These are phyloP conservation scores for Aspergillaceae sp. DNA, from an alignment of 2,329 filamentous ascomycete genomes.

Conservation along the genomic window DNA sequence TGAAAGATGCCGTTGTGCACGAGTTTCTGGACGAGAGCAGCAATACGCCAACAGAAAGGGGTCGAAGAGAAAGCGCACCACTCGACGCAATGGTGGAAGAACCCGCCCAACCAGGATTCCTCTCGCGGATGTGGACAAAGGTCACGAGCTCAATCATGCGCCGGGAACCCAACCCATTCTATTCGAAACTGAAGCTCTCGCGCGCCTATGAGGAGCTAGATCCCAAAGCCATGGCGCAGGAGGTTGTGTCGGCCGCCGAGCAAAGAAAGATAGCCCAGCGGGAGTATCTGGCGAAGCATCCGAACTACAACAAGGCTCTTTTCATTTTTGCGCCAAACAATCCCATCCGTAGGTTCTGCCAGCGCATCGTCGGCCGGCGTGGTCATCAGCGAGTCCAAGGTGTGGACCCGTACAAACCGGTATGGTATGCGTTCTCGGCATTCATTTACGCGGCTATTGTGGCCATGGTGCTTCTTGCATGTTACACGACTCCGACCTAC, in stretches of 20 bases:
- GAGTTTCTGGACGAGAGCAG: conserved; percentile 78
- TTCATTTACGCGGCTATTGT: conserved; percentile 92
- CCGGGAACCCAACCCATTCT: conserved; percentile 87
- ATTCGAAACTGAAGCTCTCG: conserved; percentile 66
- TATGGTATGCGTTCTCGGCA: conserved; percentile 90
- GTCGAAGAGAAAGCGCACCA: conserved; percentile 21
- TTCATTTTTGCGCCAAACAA: conserved; percentile 78
- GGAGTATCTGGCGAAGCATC: conserved; percentile 79
- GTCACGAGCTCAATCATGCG: conserved; percentile 50
- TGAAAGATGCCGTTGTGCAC: conserved; percentile 89
- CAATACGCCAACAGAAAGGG: conserved; percentile 25
- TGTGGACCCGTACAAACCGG: conserved; percentile 73
- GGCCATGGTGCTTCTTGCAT: conserved; percentile 94
- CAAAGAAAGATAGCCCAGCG: conserved; percentile 79
- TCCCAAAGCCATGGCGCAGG: conserved; percentile 77
- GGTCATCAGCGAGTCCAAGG: conserved; percentile 83
- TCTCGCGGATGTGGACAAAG: conserved; percentile 56
- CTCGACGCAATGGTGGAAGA: conserved; percentile 25
- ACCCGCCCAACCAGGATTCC: conserved; percentile 48
- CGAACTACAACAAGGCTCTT: conserved; percentile 84
- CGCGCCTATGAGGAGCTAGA: conserved; percentile 70
- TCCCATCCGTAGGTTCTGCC: conserved; percentile 70
- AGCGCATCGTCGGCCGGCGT: conserved; percentile 81
- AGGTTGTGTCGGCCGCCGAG: conserved; percentile 76
- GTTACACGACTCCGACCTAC: conserved; percentile 87